Evolutionary conservation across 352 stramenopile genomes (phyloP), one percentile per base, ranked within the genome.

Genomic region (Pythium phragmiticola): DNA sequence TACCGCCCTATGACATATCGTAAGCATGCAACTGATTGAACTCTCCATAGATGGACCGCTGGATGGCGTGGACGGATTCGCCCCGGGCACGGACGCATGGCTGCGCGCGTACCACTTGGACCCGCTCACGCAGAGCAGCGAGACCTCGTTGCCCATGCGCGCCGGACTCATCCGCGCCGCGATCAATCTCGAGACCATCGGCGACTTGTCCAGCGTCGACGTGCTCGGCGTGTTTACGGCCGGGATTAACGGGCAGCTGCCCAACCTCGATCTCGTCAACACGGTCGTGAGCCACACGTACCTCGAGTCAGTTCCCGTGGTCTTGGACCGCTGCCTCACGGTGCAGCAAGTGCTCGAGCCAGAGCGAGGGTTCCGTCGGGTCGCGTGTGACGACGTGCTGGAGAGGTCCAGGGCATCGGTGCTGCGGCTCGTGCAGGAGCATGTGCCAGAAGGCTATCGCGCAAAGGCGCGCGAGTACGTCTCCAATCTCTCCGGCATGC

Each of bases 261-360:
- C 88, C 5, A 96, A 96, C 26, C 63, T 95, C 26, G 88, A 96
- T 69, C 80, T 95, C 7, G 76, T 96, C 26, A 96, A 96, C 66
- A 84, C 78, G 2, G 84, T 80, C 0, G 80, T 92, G 14, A 69
- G 76, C 11, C 72, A 84, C 13, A 69, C 87, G 12, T 62, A 66
- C 14, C 59, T 69, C 16, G 75, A 92, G 34, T 60, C 76, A 14
- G 76, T 91, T 41, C 64, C 75, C 5, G 72, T 77, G 3, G 66
- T 80, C 33, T 57, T 94, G 9, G 76, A 92, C 55, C 75, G 81
- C 36, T 77, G 59, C 46, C 50, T 62, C n/a, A 65, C 55, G 41
- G 66, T 76, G 51, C 60, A 67, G 43, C 60, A 39, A 43, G n/a
- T 19, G 23, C 48, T 7, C 4, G 65, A 7, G 23, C 58, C 17